Conservation (phyloP, 2,329 filamentous ascomycete species). For the Ophiostoma angusticollis region DNA sequence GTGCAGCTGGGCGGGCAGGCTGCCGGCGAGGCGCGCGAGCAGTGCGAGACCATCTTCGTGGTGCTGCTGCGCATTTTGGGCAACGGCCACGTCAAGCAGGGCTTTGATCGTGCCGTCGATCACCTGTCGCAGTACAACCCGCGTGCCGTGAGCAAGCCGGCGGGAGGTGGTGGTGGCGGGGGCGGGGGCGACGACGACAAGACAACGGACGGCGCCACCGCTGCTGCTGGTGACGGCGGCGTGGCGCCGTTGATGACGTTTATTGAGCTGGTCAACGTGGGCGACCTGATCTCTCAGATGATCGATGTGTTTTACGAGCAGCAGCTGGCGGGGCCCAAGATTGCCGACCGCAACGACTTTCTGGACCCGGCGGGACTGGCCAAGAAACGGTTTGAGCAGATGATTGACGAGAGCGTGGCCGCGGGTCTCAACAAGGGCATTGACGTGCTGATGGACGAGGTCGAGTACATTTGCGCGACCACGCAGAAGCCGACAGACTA, state of each 20-base stretch:
- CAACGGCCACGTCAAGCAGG: conserved; percentile 74
- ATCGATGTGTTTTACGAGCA: conserved; percentile 97
- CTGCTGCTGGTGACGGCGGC: conserved; percentile 26
- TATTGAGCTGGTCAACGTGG: conserved; percentile 93
- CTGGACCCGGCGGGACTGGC: conserved; percentile 81
- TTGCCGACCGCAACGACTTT: conserved; percentile 89
- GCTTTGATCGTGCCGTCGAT: conserved; percentile 83
- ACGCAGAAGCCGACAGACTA: conserved; percentile 80
- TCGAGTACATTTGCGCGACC: conserved; percentile 87
- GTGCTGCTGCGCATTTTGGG: conserved; percentile 73
- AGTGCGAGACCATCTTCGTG: conserved; percentile 84
- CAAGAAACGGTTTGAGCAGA: conserved; percentile 98
- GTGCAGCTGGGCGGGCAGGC: conserved; percentile 66
- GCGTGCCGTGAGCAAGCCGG: conserved; percentile 67
- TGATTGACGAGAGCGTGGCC: conserved; percentile 93
- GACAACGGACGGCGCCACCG: background rate
- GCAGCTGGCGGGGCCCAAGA: conserved; percentile 68
- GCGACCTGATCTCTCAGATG: conserved; percentile 97
- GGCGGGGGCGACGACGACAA: background rate
- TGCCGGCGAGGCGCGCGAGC: conserved; percentile 71
- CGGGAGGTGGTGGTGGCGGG: background rate
- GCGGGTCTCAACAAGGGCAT: conserved; percentile 95
- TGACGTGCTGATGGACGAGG: conserved; percentile 95
- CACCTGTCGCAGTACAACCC: conserved; percentile 89
- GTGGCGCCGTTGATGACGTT: conserved; percentile 92